These are phyloP conservation scores for Phytophthora meadii DNA, from an alignment of 352 stramenopile species.

Conservation along the genomic window DNA sequence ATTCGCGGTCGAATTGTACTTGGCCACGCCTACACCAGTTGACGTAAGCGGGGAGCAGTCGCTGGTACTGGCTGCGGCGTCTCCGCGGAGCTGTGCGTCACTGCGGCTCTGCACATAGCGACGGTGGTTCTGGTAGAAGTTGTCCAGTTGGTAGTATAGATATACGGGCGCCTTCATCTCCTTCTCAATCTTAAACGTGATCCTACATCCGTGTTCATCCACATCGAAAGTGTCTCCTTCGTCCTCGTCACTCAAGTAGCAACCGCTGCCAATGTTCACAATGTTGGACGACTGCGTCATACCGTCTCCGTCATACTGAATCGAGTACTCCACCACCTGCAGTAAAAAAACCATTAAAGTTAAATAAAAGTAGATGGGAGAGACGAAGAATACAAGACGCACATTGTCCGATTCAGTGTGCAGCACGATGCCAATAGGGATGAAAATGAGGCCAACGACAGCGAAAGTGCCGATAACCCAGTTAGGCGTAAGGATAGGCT, in stretches of 20 bases:
- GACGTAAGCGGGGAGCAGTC: slow-evolving; percentile 88
- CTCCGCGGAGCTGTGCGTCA: slow-evolving; percentile 89
- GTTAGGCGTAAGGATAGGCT: slow-evolving; percentile 96
- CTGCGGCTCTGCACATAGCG: slow-evolving; percentile 93
- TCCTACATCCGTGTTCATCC: slow-evolving; percentile 61
- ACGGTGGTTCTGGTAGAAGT: slow-evolving; percentile 99
- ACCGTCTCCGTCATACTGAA: slow-evolving; percentile 88
- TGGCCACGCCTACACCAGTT: slow-evolving; percentile 41
- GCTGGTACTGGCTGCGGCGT: slow-evolving; percentile 58
- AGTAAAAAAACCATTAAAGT: slow-evolving; percentile 5
- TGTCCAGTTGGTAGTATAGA: slow-evolving; percentile 99
- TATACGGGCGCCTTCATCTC: slow-evolving; percentile 97
- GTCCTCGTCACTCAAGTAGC: slow-evolving; percentile 61
- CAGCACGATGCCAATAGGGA: slow-evolving; percentile 93
- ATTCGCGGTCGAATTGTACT: slow-evolving; percentile 78
- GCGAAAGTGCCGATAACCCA: slow-evolving; percentile 96
- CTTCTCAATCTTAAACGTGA: slow-evolving; percentile 90
- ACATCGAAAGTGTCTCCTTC: slow-evolving; percentile 79
- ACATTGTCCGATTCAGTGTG: slow-evolving; percentile 89
- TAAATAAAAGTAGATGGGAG: slow-evolving; percentile 5
- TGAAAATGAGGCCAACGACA: slow-evolving; percentile 94
- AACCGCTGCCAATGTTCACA: slow-evolving; percentile 61
- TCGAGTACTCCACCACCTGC: slow-evolving; percentile 90
- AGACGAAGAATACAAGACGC: slow-evolving; percentile 14
- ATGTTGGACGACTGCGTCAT: slow-evolving; percentile 66